phyloP scores from a whole-genome alignment of 2,329 filamentous ascomycete genomes.

The Colletotrichum phormii region DNA sequence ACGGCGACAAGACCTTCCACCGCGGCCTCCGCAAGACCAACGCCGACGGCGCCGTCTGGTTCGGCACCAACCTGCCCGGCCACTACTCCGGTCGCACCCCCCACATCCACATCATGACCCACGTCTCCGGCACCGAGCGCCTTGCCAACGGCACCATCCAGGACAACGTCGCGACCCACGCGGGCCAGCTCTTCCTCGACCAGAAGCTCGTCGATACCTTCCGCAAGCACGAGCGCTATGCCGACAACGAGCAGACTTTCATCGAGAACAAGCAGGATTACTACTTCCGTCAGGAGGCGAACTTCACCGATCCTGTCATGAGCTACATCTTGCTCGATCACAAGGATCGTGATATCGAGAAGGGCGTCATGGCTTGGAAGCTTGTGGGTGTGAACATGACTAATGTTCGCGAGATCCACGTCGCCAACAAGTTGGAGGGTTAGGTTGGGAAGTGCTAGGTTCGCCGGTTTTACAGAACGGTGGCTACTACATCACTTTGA shows the following conservation, averaged over 20 bases:
- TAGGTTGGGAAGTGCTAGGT: not conserved
- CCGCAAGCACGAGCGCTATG: conserved; percentile 60
- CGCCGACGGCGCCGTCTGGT: conserved; percentile 44
- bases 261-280: conserved; percentile 66
- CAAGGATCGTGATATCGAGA: conserved; percentile 46
- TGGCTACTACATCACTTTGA: not conserved
- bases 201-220: conserved; percentile 46
- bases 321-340: conserved; percentile 69
- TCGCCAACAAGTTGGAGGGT: not conserved
- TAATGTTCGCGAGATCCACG: conserved; percentile 8
- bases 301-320: conserved; percentile 66
- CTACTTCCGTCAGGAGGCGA: conserved; percentile 60
- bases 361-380: conserved; percentile 66
- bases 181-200: conserved; percentile 22
- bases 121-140: conserved; percentile 46
- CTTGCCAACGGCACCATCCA: conserved; percentile 25
- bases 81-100: conserved; percentile 57
- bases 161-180: conserved; percentile 38
- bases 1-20: conserved; percentile 14
- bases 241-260: conserved; percentile 55
- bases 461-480: too few species aligned
- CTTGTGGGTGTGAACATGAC: conserved; percentile 59
- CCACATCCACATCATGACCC: conserved; percentile 59
- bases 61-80: conserved; percentile 56
- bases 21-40: conserved; percentile 38